Percentiles rank a stretch among this genome's conserved stretches.
Conservation (phyloP, 2,329 filamentous ascomycete species). For the Cercospora citrullina region DNA sequence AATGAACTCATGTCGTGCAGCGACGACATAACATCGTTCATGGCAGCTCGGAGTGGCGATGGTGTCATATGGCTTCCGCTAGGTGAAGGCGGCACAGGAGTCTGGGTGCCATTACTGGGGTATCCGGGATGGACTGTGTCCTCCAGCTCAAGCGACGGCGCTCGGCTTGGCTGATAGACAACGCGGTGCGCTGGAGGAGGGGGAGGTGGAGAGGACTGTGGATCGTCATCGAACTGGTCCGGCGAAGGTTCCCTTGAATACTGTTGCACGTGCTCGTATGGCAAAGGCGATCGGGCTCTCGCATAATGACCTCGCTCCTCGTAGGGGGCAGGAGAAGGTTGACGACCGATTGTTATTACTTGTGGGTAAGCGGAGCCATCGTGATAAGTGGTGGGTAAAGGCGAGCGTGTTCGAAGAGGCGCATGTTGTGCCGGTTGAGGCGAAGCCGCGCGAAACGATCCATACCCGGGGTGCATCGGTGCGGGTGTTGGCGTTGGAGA, state of each 20-base stretch:
- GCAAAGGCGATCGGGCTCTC: constrained; percentile 25
- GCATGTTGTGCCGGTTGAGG: constrained; percentile 33
- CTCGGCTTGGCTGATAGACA: constrained; percentile 52
- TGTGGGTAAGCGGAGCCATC: constrained; percentile 39
- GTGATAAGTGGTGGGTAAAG: constrained; percentile 41
- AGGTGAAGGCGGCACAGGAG: constrained; percentile 69
- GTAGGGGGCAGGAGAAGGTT: constrained; percentile 36
- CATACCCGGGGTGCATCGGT: constrained; percentile 34
- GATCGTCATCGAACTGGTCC: constrained; percentile 40
- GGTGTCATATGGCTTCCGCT: constrained; percentile 64
- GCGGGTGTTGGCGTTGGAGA: constrained; percentile 44
- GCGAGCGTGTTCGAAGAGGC: constrained; percentile 46
- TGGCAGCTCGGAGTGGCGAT: constrained; percentile 87
- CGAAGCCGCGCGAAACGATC: constrained; percentile 29
- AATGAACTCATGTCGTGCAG: constrained; percentile 78
- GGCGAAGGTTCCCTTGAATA: constrained; percentile 23
- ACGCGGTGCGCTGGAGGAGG: constrained; percentile 78
- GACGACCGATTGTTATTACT: constrained; percentile 30
- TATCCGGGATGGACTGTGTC: constrained; percentile 42
- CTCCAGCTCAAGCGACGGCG: constrained; percentile 47
- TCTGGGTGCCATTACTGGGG: constrained; percentile 56
- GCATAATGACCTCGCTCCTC: constrained; percentile 27
- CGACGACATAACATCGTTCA: constrained; percentile 98
- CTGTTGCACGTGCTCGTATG: constrained; percentile 30
- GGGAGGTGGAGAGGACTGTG: constrained; percentile 71